phyloP scores from a whole-genome alignment of 805 yeast species.

The Yamadazyma sp. region DNA sequence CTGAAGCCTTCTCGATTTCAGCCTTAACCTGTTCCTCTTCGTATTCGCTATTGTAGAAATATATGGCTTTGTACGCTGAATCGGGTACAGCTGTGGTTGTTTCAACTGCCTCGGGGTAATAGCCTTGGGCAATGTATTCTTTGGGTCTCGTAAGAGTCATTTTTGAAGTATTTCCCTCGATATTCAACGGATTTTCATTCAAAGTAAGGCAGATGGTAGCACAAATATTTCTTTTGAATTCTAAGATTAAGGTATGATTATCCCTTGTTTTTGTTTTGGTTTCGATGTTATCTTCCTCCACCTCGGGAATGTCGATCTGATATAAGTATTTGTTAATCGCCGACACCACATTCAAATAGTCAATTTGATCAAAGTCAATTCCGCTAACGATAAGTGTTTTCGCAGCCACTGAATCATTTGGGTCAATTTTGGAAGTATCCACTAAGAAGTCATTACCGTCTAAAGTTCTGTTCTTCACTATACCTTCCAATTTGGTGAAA shows the following conservation, averaged over 20 bases:
- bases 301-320: constrained; percentile 41
- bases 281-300: constrained; percentile 31
- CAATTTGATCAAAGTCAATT: constrained; percentile 32
- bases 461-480: constrained; percentile 32
- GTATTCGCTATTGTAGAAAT: constrained; percentile 13
- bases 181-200: constrained; percentile 19
- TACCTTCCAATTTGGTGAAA: constrained; percentile 41
- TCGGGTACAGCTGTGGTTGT: constrained; percentile 9
- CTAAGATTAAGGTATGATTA: constrained; percentile 44
- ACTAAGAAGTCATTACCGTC: constrained; percentile 32
- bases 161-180: constrained; percentile 23
- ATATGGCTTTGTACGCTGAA: constrained; percentile 14
- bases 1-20: constrained; percentile 28
- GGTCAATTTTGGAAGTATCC: constrained; percentile 37
- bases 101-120: constrained; percentile 12
- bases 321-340: constrained; percentile 46
- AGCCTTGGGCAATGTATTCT: constrained; percentile 17
- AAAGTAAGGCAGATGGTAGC: constrained; percentile 58
- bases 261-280: constrained; percentile 36
- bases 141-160: constrained; percentile 15
- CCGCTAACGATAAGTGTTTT: constrained; percentile 31
- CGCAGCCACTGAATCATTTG: constrained; percentile 37
- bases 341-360: constrained; percentile 41
- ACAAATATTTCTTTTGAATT: constrained; percentile 48
- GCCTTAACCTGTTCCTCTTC: constrained; percentile 42